A percentile compares a stretch with the other conserved stretches of the same genome.
These are phyloP conservation scores for Hyparrhenia diplandra DNA, from an alignment of 176 grass and related monocot species.

Conservation along the genomic window DNA sequence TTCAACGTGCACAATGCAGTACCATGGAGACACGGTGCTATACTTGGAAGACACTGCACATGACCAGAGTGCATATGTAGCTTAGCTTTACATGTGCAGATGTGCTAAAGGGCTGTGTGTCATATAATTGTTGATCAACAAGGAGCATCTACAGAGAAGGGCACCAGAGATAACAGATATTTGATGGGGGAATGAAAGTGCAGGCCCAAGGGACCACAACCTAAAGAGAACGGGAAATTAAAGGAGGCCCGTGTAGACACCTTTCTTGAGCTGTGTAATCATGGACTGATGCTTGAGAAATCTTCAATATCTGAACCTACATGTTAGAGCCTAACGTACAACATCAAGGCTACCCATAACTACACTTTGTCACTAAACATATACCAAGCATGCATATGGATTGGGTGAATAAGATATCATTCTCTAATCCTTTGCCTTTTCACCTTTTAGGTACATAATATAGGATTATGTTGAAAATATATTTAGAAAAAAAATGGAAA, in stretches of 20 bases:
- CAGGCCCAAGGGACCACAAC: slow-evolving; percentile 8
- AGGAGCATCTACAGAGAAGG: not conserved
- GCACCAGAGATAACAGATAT: not conserved
- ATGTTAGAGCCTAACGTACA: not conserved
- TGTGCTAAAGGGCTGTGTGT: not conserved
- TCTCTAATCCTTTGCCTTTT: not conserved
- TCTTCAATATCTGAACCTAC: not conserved
- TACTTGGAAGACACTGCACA: not conserved
- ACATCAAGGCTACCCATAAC: not conserved
- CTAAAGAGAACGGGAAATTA: not conserved
- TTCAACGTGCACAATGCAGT: not conserved
- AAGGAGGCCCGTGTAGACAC: not conserved
- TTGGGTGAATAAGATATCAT: slow-evolving; percentile 1
- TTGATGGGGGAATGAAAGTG: slow-evolving; percentile 14
- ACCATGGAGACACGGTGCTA: not conserved
- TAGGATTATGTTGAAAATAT: slow-evolving; percentile 13
- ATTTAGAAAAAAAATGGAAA: not conserved
- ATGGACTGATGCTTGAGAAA: slow-evolving; percentile 8
- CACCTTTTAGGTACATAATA: slow-evolving; percentile 5
- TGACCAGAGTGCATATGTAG: not conserved
- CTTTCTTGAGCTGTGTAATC: slow-evolving; percentile 22
- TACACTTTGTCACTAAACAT: slow-evolving; percentile 3
- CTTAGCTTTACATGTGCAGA: not conserved
- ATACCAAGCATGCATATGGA: not conserved
- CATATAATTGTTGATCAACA: not conserved